Conservation (phyloP, 106 monocot species). For the Phalaenopsis aphrodite region DNA sequence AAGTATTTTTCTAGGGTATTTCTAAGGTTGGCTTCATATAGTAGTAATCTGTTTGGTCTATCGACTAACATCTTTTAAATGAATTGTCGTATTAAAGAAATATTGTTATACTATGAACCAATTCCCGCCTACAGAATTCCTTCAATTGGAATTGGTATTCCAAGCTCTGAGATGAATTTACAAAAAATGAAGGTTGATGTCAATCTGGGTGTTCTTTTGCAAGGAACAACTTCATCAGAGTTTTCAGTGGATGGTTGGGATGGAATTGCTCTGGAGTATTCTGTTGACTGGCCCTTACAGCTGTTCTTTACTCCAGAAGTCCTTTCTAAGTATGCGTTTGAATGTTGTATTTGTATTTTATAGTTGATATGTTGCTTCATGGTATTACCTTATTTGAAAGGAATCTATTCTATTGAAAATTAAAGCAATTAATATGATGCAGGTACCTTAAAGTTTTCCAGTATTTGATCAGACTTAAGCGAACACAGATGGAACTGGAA, state of each 20-base stretch:
- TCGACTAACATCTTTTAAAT: neutral
- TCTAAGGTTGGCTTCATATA: constrained; percentile 47
- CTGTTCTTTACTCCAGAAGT: constrained; percentile 94
- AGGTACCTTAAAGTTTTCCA: constrained; percentile 91
- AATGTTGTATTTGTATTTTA: neutral
- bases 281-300: constrained; percentile 85
- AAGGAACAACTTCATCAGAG: constrained; percentile 41
- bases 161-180: constrained; percentile 37
- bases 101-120: neutral
- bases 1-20: constrained; percentile 91
- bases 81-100: neutral
- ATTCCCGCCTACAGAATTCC: constrained; percentile 48
- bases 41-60: neutral
- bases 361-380: neutral
- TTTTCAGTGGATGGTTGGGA: constrained; percentile 86
- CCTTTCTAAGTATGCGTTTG: constrained; percentile 70
- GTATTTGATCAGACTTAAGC: constrained; percentile 80
- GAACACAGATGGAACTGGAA: constrained; percentile 99
- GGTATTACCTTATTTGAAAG: neutral
- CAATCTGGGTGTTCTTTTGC: constrained; percentile 17
- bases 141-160: constrained; percentile 48
- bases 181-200: constrained; percentile 32
- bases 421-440: constrained; percentile 22
- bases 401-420: neutral
- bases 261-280: constrained; percentile 88